Conservation (phyloP, 176 grass and related monocot genomes). For the Triticum urartu region DNA sequence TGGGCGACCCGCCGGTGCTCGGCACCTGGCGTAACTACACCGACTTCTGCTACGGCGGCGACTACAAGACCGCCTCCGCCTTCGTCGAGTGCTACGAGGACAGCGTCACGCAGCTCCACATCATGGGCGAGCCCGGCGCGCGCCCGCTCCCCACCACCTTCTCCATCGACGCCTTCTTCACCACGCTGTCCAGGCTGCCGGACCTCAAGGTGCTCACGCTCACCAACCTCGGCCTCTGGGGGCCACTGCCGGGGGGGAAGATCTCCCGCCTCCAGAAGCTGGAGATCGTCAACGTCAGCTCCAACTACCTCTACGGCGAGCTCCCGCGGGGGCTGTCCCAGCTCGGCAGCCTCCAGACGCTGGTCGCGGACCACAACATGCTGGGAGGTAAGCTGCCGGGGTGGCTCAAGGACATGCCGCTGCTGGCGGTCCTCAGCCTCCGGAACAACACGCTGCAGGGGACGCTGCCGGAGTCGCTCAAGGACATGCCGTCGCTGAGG, state of each 20-base stretch:
- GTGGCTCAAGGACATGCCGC: conserved; percentile 48
- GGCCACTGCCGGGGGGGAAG: conserved; percentile 62
- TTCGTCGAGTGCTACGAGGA: conserved; percentile 89
- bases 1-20: conserved; percentile 71
- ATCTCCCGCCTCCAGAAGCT: conserved; percentile 62
- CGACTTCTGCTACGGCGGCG: conserved; percentile 81
- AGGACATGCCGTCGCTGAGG: conserved; percentile 43
- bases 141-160: conserved; percentile 63
- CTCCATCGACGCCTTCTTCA: conserved; percentile 77
- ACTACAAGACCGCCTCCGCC: conserved; percentile 52
- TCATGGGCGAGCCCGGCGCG: conserved; percentile 44
- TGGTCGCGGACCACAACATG: conserved; percentile 89
- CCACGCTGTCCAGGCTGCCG: conserved; percentile 74
- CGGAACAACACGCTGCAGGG: conserved; percentile 77
- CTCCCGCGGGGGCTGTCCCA: conserved; percentile 61
- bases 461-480: conserved; percentile 54
- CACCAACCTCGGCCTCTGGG: conserved; percentile 83
- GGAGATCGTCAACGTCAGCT: conserved; percentile 89
- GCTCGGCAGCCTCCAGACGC: conserved; percentile 68
- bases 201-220: conserved; percentile 85
- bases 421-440: conserved; percentile 73
- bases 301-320: conserved; percentile 78
- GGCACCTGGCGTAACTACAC: conserved; percentile 64
- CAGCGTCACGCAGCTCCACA: conserved; percentile 92
- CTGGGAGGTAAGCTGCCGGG: conserved; percentile 57